phyloP scores from a whole-genome alignment of 345 rosid genomes.

The Camelina laxa region DNA sequence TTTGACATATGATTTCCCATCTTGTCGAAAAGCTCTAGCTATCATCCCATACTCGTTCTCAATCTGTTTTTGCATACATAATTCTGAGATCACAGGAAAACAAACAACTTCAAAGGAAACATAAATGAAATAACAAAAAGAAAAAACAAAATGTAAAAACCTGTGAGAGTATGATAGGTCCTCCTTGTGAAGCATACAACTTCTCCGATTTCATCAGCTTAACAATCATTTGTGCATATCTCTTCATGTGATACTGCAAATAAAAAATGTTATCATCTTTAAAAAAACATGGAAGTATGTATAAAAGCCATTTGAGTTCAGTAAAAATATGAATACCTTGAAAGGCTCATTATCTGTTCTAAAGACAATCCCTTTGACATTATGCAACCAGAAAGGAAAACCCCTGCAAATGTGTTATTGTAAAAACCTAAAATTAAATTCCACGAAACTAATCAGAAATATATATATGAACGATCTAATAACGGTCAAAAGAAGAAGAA shows the following conservation, averaged over 20 bases:
- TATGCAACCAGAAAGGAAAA: constrained; percentile 82
- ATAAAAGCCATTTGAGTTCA: not conserved
- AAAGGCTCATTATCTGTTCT: constrained; percentile 81
- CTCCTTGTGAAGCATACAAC: constrained; percentile 85
- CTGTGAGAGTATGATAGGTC: constrained; percentile 90
- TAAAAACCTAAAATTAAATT: not conserved
- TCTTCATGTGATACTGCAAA: constrained; percentile 67
- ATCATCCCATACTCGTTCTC: constrained; percentile 80
- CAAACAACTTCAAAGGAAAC: constrained; percentile 8
- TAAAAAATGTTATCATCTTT: constrained; percentile 3
- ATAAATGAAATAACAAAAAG: not conserved
- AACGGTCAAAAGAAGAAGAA: not conserved
- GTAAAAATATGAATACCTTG: constrained; percentile 51
- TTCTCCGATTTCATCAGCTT: constrained; percentile 69
- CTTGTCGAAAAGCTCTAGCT: constrained; percentile 54
- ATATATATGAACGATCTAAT: not conserved
- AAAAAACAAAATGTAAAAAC: constrained; percentile 35
- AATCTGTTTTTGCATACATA: constrained; percentile 46
- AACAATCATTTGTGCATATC: constrained; percentile 59
- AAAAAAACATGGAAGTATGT: not conserved
- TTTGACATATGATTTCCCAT: constrained; percentile 63
- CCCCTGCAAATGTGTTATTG: constrained; percentile 54
- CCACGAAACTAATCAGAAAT: no score
- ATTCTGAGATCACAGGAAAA: not conserved
- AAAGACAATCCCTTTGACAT: constrained; percentile 68